These are phyloP conservation scores for Rhytidhysteron rufulum DNA, from an alignment of 2,329 filamentous ascomycete genomes.

Conservation along the genomic window DNA sequence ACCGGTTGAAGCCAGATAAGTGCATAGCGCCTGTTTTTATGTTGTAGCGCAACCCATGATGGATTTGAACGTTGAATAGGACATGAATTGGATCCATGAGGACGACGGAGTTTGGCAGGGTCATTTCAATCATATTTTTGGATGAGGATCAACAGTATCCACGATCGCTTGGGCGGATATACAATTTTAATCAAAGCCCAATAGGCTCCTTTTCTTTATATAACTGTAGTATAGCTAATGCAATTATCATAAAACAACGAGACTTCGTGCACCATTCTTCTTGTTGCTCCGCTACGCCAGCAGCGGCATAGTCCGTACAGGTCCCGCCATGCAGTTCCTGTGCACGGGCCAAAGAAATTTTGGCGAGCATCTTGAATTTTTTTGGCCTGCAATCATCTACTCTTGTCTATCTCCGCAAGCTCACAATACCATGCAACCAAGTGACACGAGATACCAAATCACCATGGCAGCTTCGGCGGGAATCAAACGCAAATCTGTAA, in stretches of 20 bases:
- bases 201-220: neutral
- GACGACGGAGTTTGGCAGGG: neutral
- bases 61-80: no score
- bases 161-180: neutral
- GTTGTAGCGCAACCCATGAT: no score
- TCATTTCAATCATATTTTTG: neutral
- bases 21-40: no score
- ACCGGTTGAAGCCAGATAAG: slow-evolving; percentile 1
- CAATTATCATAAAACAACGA: neutral
- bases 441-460: no score
- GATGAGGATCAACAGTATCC: neutral
- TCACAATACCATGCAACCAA: no score
- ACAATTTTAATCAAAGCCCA: no score
- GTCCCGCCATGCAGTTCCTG: no score
- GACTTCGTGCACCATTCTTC: no score
- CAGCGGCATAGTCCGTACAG: no score
- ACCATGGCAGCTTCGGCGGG: slow-evolving; percentile 17
- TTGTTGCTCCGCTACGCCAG: no score
- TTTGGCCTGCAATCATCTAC: neutral
- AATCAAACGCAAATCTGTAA: slow-evolving; percentile 37
- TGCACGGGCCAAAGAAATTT: neutral
- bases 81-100: neutral
- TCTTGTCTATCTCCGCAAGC: neutral
- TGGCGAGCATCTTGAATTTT: neutral
- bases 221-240: neutral